These are phyloP conservation scores for Magnusiomyces tetraspermus DNA, from an alignment of 1,139 yeast genomes.

Conservation along the genomic window DNA sequence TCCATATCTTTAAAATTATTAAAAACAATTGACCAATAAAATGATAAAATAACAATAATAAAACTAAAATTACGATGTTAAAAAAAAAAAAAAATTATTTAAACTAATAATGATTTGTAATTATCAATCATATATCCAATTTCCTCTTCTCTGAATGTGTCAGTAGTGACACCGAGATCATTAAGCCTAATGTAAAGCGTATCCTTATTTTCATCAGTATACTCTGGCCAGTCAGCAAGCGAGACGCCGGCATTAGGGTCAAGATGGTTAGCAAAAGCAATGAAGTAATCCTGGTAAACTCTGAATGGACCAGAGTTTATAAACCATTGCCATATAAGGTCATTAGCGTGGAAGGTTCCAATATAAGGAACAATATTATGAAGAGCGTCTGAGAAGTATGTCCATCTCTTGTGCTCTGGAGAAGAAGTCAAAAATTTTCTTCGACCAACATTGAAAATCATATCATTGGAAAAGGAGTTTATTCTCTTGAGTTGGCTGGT, in stretches of 20 bases:
- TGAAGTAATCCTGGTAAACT: conserved; percentile 17
- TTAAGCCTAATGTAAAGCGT: no score
- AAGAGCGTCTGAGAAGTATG: not conserved
- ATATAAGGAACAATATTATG: conserved; percentile 14
- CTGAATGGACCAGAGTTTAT: conserved; percentile 6
- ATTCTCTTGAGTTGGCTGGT: conserved; percentile 17
- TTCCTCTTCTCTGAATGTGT: no score
- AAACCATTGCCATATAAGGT: conserved; percentile 11
- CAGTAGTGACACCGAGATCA: no score
- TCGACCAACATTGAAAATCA: conserved; percentile 19
- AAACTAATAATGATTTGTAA: no score
- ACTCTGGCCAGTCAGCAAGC: conserved; percentile 13
- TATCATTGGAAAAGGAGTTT: conserved; percentile 18
- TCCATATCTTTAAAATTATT: no score
- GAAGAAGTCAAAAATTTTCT: conserved; percentile 4
- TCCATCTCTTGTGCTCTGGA: not conserved
- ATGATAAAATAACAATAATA: no score
- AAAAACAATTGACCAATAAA: no score
- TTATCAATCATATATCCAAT: no score
- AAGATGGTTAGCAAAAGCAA: conserved; percentile 18
- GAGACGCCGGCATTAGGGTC: conserved; percentile 15
- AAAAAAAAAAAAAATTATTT: no score
- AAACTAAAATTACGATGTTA: no score
- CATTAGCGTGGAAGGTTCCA: conserved; percentile 18
- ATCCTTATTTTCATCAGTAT: no score